Percentiles rank a stretch among this genome's conserved stretches.
These are phyloP conservation scores for Chlamydomonas sp. DNA, from an alignment of 139 green algal genomes.

Conservation along the genomic window DNA sequence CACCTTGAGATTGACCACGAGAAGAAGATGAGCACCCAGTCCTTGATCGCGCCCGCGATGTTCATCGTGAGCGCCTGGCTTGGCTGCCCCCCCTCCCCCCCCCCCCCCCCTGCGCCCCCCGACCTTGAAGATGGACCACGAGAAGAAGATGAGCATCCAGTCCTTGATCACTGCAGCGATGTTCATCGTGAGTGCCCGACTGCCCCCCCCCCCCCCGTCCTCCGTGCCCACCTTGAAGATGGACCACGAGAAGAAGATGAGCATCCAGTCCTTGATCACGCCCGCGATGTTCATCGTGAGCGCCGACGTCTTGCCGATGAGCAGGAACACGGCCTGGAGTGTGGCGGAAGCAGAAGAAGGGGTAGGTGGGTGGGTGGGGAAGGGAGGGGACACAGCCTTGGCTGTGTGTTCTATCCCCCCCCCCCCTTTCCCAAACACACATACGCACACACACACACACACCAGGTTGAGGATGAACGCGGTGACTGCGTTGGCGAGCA, in stretches of 20 bases:
- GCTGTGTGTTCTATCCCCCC: neutral
- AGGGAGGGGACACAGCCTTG: neutral
- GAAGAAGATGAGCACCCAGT: too few species aligned
- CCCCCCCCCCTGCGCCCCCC: too few species aligned
- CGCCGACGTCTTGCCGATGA: conserved; percentile 89
- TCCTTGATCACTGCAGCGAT: conserved; percentile 97
- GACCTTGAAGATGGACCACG: conserved; percentile 73
- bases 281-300: conserved; percentile 97
- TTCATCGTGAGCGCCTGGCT: too few species aligned
- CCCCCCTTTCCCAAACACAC: neutral
- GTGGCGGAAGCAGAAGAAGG: neutral
- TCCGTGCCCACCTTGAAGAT: conserved; percentile 77
- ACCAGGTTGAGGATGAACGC: conserved; percentile 77
- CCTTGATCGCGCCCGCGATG: too few species aligned
- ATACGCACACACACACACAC: neutral
- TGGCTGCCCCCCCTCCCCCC: too few species aligned
- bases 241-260: conserved; percentile 86
- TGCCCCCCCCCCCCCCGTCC: too few species aligned
- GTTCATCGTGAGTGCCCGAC: conserved; percentile 97
- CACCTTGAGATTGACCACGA: too few species aligned
- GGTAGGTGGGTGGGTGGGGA: too few species aligned
- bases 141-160: conserved; percentile 95
- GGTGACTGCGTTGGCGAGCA: conserved; percentile 79
- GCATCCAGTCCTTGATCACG: conserved; percentile 97
- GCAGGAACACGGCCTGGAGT: conserved; percentile 77